Conservation (phyloP, 306 rosid genomes). For the Rosa rugosa region DNA sequence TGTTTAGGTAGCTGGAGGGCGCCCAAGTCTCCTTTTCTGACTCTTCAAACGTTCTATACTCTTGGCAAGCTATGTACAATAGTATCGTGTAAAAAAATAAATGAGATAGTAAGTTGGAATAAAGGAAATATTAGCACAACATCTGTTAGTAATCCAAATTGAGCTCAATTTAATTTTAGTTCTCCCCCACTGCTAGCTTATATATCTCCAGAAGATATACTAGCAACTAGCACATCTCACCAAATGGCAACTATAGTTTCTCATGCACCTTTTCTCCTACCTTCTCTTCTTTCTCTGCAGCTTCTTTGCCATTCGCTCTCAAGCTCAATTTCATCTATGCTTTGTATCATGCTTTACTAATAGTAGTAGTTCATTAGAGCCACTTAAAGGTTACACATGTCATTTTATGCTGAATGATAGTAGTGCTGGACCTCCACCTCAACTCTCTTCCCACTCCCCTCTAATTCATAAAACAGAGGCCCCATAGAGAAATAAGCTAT, state of each 20-base stretch:
- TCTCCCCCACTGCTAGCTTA: background rate
- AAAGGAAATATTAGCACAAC: background rate
- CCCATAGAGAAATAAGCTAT: no score
- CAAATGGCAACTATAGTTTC: background rate
- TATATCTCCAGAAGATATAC: background rate
- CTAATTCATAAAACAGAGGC: no score
- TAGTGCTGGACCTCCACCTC: no score
- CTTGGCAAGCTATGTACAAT: background rate
- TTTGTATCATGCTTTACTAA: no score
- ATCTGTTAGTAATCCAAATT: background rate
- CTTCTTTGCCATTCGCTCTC: constrained; percentile 9
- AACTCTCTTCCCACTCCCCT: no score
- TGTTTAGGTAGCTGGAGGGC: background rate
- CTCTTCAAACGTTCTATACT: background rate
- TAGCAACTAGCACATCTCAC: background rate
- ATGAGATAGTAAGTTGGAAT: background rate
- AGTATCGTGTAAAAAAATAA: background rate
- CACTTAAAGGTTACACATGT: no score
- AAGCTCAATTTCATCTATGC: constrained; percentile 16
- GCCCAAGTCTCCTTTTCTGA: background rate
- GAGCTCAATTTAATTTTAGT: background rate
- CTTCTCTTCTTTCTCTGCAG: constrained; percentile 6
- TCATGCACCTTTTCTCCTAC: background rate
- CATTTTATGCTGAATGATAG: no score
- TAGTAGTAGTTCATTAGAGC: no score